A percentile compares a stretch with the other conserved stretches of the same genome.
Conservation (phyloP, 2,329 filamentous ascomycete genomes). For the Aureobasidium sp. region DNA sequence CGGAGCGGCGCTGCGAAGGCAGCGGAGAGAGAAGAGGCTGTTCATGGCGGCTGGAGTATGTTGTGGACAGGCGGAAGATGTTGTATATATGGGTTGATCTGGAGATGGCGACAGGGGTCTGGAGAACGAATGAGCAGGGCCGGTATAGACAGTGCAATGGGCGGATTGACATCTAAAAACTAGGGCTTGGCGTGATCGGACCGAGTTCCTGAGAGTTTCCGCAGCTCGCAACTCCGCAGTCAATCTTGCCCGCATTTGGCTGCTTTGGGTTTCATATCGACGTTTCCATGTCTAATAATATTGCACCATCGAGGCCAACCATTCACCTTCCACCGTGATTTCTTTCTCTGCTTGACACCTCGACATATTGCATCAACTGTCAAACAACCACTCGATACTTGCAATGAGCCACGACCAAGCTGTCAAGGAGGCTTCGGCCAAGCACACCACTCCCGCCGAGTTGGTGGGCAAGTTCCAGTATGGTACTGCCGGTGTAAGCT, state of each 20-base stretch:
- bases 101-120: neutral
- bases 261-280: neutral
- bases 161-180: neutral
- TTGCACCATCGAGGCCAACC: neutral
- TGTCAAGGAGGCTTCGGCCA: slow-evolving; percentile 18
- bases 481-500: slow-evolving; percentile 45
- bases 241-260: neutral
- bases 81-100: neutral
- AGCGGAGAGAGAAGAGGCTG: slow-evolving; percentile 32
- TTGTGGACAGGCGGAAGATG: too few relatives aligned
- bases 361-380: neutral
- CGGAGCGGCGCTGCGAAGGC: slow-evolving; percentile 8
- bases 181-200: neutral
- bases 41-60: slow-evolving; percentile 24
- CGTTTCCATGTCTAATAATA: slow-evolving; percentile 9
- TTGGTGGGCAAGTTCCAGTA: slow-evolving; percentile 42
- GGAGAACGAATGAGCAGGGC: neutral
- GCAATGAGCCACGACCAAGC: slow-evolving; percentile 11
- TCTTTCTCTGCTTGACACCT: neutral
- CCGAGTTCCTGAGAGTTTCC: neutral
- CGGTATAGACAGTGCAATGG: neutral
- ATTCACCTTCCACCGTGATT: neutral
- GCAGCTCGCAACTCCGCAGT: neutral
- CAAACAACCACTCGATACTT: neutral
- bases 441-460: slow-evolving; percentile 24